phyloP scores from a whole-genome alignment of 805 yeast species.

The Wickerhamiella kurtzmanii region DNA sequence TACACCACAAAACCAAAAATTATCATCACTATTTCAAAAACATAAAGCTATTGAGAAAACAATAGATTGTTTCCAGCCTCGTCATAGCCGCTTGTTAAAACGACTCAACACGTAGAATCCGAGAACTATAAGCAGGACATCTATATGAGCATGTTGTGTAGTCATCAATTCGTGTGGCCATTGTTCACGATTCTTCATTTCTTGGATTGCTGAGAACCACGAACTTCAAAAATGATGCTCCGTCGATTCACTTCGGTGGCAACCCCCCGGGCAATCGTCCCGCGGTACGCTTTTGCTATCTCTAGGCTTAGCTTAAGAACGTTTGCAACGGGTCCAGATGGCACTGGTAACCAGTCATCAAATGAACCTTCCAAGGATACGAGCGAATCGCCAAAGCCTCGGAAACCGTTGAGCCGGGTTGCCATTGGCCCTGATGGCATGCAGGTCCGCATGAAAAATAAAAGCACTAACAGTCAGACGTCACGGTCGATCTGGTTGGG shows the following conservation, averaged over 20 bases:
- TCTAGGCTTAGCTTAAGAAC: background rate
- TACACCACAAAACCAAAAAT: too few relatives aligned
- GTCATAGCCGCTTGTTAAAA: too few relatives aligned
- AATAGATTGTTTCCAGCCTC: too few relatives aligned
- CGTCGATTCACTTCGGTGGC: background rate
- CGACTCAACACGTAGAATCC: too few relatives aligned
- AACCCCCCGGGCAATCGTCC: background rate
- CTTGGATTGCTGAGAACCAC: too few relatives aligned
- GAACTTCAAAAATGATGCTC: background rate
- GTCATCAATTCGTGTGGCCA: background rate
- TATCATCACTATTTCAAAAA: too few relatives aligned
- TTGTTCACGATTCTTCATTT: background rate
- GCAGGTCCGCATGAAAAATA: slow-evolving; percentile 25
- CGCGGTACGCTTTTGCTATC: background rate
- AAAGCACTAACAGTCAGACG: slow-evolving; percentile 28
- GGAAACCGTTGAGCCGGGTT: slow-evolving; percentile 65
- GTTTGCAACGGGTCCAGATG: background rate
- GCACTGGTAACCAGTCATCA: too few relatives aligned
- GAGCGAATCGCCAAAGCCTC: slow-evolving; percentile 18
- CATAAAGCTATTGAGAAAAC: too few relatives aligned
- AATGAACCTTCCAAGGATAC: background rate
- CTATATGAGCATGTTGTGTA: too few relatives aligned
- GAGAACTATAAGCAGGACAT: too few relatives aligned
- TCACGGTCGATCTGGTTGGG: slow-evolving; percentile 57
- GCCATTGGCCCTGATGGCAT: slow-evolving; percentile 48